These are phyloP conservation scores for Sequoia sempervirens DNA, from an alignment of 75 land plant species.

Conservation along the genomic window DNA sequence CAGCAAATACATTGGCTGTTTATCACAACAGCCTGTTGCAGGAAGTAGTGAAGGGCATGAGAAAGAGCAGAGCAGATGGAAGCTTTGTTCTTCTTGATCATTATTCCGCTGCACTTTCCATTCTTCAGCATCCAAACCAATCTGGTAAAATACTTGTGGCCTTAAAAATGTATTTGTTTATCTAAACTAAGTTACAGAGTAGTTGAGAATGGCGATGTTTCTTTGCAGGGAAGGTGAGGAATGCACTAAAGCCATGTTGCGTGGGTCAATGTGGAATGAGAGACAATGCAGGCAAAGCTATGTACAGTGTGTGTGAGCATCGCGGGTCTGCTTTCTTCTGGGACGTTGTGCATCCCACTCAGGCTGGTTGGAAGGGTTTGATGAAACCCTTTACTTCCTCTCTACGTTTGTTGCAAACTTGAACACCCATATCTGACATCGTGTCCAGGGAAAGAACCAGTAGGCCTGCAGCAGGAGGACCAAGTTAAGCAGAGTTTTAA, in stretches of 20 bases:
- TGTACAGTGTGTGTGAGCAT: constrained; percentile 28
- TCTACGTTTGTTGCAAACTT: not conserved
- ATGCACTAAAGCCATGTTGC: constrained; percentile 29
- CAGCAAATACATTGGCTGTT: too few species aligned
- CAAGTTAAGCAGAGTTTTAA: too few species aligned
- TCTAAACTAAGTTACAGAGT: not conserved
- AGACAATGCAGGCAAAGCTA: constrained; percentile 15
- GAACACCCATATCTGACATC: not conserved
- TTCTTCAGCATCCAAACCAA: not conserved
- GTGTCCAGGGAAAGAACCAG: too few species aligned
- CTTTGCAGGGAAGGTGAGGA: constrained; percentile 3
- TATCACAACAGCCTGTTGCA: constrained; percentile 13
- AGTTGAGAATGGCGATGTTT: not conserved
- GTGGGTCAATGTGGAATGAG: not conserved
- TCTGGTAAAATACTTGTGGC: not conserved
- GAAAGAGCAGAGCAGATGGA: not conserved
- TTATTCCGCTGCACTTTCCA: not conserved
- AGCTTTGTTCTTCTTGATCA: constrained; percentile 11
- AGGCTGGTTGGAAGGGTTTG: constrained; percentile 36
- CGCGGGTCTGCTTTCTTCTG: constrained; percentile 32
- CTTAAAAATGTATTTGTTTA: not conserved
- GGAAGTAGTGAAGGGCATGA: constrained; percentile 2
- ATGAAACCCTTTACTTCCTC: not conserved
- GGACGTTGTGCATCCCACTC: constrained; percentile 53
- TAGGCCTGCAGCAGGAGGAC: too few species aligned